Percentiles rank a stretch among this genome's conserved stretches.
Conservation (phyloP, 2,329 filamentous ascomycete genomes). For the Neospermospora avenae region DNA sequence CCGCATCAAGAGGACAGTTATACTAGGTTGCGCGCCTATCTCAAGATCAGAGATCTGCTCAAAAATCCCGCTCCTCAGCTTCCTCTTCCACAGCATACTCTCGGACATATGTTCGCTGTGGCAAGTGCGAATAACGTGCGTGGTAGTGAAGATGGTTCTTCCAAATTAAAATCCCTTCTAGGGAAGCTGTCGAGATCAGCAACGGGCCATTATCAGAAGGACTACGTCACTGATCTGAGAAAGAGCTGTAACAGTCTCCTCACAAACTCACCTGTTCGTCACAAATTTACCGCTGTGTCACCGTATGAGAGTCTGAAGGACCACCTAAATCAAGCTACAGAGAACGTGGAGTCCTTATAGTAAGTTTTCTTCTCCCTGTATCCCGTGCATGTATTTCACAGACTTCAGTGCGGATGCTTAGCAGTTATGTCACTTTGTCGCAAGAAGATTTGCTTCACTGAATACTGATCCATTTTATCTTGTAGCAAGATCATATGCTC, state of each 20-base stretch:
- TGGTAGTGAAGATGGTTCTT: not conserved
- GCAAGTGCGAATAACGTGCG: not conserved
- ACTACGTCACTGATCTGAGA: constrained; percentile 17
- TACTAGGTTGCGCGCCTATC: not conserved
- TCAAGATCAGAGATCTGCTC: constrained; percentile 12
- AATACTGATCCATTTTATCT: too few relatives aligned
- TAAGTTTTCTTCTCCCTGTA: not conserved
- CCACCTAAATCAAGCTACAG: constrained; percentile 4
- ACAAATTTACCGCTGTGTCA: not conserved
- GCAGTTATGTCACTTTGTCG: not conserved
- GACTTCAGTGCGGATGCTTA: not conserved
- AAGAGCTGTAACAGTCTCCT: constrained; percentile 17
- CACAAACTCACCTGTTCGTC: not conserved
- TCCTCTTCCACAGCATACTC: constrained; percentile 7
- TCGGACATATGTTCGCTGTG: not conserved
- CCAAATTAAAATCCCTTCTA: constrained; percentile 16
- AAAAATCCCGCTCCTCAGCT: constrained; percentile 11
- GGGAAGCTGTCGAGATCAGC: constrained; percentile 9
- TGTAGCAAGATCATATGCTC: constrained; percentile 9
- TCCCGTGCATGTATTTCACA: too few relatives aligned
- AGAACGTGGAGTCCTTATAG: constrained; percentile 6
- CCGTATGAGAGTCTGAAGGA: constrained; percentile 2
- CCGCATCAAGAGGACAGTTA: constrained; percentile 6
- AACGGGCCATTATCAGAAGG: constrained; percentile 11
- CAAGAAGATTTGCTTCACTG: not conserved